A percentile compares a stretch with the other conserved stretches of the same genome.
Conservation (phyloP, 1,284 basidiomycete genomes). For the Leccinum solheimii region DNA sequence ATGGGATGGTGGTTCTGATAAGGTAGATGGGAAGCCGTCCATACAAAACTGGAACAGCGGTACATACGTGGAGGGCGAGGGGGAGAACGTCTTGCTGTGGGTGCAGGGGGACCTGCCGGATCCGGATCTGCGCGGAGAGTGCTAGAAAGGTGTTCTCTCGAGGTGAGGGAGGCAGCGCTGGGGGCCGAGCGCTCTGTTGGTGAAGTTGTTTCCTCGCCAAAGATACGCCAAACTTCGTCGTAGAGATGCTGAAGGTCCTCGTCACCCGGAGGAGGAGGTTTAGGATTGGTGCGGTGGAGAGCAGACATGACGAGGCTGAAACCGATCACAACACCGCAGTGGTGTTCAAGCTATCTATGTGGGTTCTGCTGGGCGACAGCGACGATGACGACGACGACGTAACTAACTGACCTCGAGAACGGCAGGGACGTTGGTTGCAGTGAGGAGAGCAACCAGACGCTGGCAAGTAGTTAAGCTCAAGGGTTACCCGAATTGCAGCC, state of each 20-base stretch:
- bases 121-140: conserved; percentile 27
- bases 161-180: conserved; percentile 11
- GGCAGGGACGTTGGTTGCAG: not conserved
- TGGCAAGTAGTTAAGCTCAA: not conserved
- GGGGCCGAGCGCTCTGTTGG: conserved; percentile 27
- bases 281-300: conserved; percentile 30
- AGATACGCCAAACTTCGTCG: conserved; percentile 69
- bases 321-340: conserved; percentile 10
- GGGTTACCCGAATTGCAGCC: not conserved
- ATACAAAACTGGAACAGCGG: not conserved
- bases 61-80: conserved; percentile 30
- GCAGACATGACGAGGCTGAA: conserved; percentile 29
- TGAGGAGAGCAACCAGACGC: not conserved
- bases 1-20: conserved; percentile 17
- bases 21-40: not conserved
- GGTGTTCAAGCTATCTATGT: not conserved
- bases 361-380: not conserved
- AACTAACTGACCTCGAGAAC: not conserved
- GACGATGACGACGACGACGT: conserved; percentile 1
- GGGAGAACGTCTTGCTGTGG: conserved; percentile 16
- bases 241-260: conserved; percentile 70
- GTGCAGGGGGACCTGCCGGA: conserved; percentile 7
- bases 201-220: conserved; percentile 44
- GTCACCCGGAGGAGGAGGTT: conserved; percentile 51
- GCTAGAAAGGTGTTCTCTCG: conserved; percentile 24